Conservation (phyloP, 2,329 filamentous ascomycete genomes). For the Aspergillus sp. region DNA sequence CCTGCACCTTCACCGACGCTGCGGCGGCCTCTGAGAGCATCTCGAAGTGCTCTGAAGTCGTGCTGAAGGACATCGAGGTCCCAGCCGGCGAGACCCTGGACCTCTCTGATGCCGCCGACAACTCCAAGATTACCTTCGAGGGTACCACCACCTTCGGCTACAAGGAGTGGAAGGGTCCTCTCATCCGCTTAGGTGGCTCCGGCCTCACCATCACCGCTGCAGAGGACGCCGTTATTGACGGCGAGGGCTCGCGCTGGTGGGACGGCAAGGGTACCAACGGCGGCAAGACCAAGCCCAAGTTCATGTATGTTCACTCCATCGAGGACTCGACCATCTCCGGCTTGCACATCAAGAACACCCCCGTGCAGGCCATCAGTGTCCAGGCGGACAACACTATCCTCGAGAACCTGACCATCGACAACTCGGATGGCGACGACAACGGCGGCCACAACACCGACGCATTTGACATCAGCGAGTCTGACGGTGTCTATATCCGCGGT, state of each 20-base stretch:
- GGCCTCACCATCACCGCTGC: conserved; percentile 50
- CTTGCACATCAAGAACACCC: conserved; percentile 28
- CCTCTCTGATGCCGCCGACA: conserved; percentile 46
- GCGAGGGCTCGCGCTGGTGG: conserved; percentile 55
- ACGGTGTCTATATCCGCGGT: conserved; percentile 45
- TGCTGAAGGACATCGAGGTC: conserved; percentile 48
- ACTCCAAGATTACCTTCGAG: conserved; percentile 53
- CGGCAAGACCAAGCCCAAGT: conserved; percentile 59
- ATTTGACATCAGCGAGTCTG: conserved; percentile 50
- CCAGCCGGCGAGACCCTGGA: conserved; percentile 55
- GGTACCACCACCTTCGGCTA: conserved; percentile 63
- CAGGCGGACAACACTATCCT: conserved; percentile 46
- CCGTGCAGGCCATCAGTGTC: conserved; percentile 31
- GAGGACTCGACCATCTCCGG: conserved; percentile 23
- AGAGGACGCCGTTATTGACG: conserved; percentile 48
- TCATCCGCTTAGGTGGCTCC: conserved; percentile 55
- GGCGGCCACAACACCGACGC: conserved; percentile 53
- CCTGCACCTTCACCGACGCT: conserved; percentile 52
- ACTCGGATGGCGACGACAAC: conserved; percentile 46
- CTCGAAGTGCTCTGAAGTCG: conserved; percentile 48
- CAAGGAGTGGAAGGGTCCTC: conserved; percentile 58
- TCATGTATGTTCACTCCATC: conserved; percentile 46
- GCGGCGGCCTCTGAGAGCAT: conserved; percentile 44
- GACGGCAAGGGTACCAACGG: conserved; percentile 55
- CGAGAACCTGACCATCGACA: conserved; percentile 50